These are phyloP conservation scores for Thelonectria blattea DNA, from an alignment of 2,329 filamentous ascomycete genomes.

Conservation along the genomic window DNA sequence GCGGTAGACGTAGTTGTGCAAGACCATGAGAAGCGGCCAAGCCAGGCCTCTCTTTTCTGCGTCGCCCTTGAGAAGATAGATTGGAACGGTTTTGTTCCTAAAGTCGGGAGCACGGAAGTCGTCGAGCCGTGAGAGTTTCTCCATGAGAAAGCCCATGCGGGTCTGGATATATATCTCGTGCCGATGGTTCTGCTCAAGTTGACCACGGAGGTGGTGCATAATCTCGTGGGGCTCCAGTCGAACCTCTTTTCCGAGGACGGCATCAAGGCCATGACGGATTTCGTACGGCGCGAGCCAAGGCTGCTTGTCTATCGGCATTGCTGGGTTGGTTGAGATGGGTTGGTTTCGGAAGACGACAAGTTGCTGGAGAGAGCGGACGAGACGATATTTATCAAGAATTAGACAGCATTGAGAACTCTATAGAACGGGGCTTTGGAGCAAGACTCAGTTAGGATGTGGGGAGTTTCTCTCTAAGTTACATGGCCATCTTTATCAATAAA, in stretches of 20 bases:
- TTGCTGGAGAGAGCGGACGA: no score
- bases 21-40: not conserved
- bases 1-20: constrained; percentile 11
- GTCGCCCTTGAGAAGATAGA: not conserved
- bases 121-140: not conserved
- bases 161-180: not conserved
- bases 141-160: not conserved
- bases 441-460: no score
- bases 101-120: not conserved
- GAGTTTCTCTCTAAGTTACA: no score
- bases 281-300: not conserved
- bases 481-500: no score
- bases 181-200: not conserved
- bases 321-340: no score
- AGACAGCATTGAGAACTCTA: no score
- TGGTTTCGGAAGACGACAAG: no score
- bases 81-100: constrained; percentile 4
- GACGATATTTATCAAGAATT: no score
- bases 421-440: no score
- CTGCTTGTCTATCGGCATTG: no score
- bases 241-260: not conserved
- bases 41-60: not conserved
- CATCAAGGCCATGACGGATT: not conserved
- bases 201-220: not conserved
- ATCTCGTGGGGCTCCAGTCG: not conserved